These are phyloP conservation scores for Diaporthe humulicola DNA, from an alignment of 2,329 filamentous ascomycete genomes.

Conservation along the genomic window DNA sequence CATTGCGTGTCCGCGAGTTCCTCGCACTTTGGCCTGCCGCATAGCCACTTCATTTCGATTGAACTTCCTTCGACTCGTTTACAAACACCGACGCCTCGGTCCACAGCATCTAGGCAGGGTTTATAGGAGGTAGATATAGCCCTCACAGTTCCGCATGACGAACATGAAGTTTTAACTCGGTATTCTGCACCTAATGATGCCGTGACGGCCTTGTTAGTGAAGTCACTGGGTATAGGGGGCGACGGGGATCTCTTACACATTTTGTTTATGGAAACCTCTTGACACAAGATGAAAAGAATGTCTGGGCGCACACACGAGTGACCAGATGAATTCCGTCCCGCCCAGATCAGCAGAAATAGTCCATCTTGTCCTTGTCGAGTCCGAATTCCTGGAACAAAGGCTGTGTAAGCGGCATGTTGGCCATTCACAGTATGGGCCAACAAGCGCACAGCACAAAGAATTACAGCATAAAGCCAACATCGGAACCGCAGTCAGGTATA, in stretches of 20 bases:
- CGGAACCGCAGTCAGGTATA: neutral
- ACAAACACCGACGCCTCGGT: neutral
- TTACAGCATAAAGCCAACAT: neutral
- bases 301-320: neutral
- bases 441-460: neutral
- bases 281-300: neutral
- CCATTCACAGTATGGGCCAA: neutral
- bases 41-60: conserved; percentile 22
- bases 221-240: too few species aligned
- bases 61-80: neutral
- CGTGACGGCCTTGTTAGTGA: neutral
- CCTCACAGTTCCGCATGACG: conserved; percentile 6
- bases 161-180: conserved; percentile 3
- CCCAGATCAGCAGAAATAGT: neutral
- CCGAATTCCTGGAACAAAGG: neutral
- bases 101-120: conserved; percentile 2
- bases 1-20: neutral
- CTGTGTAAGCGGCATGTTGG: neutral
- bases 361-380: neutral
- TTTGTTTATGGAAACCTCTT: neutral
- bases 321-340: too few species aligned
- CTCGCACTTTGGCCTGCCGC: neutral
- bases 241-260: conserved; percentile 22
- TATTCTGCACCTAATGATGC: conserved; percentile 21
- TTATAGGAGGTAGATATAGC: neutral